A percentile compares a stretch with the other conserved stretches of the same genome.
These are phyloP conservation scores for Penicillium steckii DNA, from an alignment of 495 filamentous ascomycete genomes.

Conservation along the genomic window DNA sequence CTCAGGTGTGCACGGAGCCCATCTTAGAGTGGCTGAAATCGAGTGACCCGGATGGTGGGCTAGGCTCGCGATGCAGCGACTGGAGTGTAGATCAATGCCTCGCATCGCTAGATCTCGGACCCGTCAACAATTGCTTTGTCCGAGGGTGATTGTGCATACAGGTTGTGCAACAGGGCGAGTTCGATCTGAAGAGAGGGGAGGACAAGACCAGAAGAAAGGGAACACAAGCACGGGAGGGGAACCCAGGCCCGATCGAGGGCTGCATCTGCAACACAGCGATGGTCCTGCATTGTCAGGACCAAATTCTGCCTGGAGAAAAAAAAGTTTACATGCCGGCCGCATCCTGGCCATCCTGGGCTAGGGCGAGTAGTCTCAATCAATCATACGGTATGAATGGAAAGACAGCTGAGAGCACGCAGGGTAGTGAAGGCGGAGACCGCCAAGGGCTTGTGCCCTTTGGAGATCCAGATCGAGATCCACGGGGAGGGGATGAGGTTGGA, in stretches of 20 bases:
- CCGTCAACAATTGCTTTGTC: slow-evolving; percentile 21
- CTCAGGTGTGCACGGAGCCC: slow-evolving; percentile 22
- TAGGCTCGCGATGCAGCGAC: slow-evolving; percentile 23
- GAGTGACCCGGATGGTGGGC: slow-evolving; percentile 21
- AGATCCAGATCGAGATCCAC: slow-evolving; percentile 17
- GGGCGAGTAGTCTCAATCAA: neutral
- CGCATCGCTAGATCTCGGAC: slow-evolving; percentile 14
- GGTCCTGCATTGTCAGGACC: neutral
- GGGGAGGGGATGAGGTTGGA: slow-evolving; percentile 12
- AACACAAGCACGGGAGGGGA: neutral
- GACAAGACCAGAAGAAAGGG: neutral
- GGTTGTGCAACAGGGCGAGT: neutral
- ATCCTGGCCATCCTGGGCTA: neutral
- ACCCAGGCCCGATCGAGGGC: neutral
- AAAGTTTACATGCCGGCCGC: slow-evolving; percentile 15
- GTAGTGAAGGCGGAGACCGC: neutral
- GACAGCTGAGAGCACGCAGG: too few relatives aligned
- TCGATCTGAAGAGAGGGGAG: neutral
- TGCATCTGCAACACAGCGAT: neutral
- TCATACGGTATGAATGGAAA: neutral
- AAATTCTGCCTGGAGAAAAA: neutral
- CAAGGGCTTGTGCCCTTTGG: neutral
- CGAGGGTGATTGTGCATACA: neutral
- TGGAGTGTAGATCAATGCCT: slow-evolving; percentile 26
- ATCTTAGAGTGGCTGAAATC: slow-evolving; percentile 29